These are phyloP conservation scores for Dendrobium huoshanense DNA, from an alignment of 106 monocot genomes.

Conservation along the genomic window DNA sequence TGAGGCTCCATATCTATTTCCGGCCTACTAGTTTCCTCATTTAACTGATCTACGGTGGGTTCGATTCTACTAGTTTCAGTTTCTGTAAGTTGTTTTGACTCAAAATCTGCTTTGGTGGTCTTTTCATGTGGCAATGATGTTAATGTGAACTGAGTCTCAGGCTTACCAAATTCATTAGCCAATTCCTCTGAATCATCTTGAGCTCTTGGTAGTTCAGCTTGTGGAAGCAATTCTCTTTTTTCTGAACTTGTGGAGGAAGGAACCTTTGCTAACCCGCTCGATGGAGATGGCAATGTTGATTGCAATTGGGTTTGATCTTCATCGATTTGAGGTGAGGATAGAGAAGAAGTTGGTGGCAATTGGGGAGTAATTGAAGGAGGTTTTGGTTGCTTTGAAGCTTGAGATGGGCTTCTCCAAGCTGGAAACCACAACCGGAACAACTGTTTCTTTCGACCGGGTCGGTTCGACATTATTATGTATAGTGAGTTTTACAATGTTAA, in stretches of 20 bases:
- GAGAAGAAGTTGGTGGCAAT: neutral
- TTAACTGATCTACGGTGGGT: neutral
- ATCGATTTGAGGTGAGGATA: neutral
- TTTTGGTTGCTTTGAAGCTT: slow-evolving; percentile 8
- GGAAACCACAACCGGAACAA: slow-evolving; percentile 36
- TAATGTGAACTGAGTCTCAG: neutral
- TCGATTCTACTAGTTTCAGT: neutral
- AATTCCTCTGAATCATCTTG: neutral
- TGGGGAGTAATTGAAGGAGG: slow-evolving; percentile 5
- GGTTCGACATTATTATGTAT: slow-evolving; percentile 18
- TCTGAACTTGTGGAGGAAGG: neutral
- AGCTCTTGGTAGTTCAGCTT: neutral
- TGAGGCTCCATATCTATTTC: neutral
- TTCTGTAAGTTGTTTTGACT: neutral
- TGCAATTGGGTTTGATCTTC: neutral
- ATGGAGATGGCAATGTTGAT: neutral
- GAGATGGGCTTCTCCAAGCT: neutral
- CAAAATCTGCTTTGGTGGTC: neutral
- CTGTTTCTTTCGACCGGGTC: neutral
- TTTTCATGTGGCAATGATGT: neutral
- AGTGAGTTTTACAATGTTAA: neutral
- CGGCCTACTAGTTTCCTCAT: neutral
- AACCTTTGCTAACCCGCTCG: neutral
- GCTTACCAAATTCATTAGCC: neutral
- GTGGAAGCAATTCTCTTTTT: neutral